Conservation (phyloP, 2,329 filamentous ascomycete genomes). For the Scedosporium aurantiacum region DNA sequence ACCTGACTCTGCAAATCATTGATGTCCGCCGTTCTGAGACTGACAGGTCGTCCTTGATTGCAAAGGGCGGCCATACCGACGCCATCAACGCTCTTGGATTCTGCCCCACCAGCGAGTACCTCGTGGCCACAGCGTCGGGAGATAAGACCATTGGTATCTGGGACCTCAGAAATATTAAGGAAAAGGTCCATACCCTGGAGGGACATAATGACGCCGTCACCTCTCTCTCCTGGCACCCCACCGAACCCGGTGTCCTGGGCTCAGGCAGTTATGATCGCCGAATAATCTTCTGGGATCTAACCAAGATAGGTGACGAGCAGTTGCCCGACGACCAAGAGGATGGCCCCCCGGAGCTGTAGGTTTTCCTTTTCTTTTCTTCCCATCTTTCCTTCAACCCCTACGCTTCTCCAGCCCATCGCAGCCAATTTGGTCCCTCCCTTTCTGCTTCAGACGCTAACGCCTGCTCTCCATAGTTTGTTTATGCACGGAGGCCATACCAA, state of each 20-base stretch:
- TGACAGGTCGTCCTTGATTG: slow-evolving; percentile 57
- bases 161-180: slow-evolving; percentile 85
- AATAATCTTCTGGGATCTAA: slow-evolving; percentile 94
- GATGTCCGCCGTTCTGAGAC: slow-evolving; percentile 64
- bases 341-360: slow-evolving; percentile 85
- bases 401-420: no score
- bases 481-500: slow-evolving; percentile 99
- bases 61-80: slow-evolving; percentile 68
- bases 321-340: slow-evolving; percentile 91
- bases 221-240: slow-evolving; percentile 88
- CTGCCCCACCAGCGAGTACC: slow-evolving; percentile 80
- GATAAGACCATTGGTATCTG: slow-evolving; percentile 93
- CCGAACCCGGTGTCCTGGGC: slow-evolving; percentile 76
- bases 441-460: slow-evolving; percentile 13
- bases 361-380: slow-evolving; percentile 13
- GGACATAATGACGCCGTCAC: slow-evolving; percentile 85
- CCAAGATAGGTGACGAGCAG: slow-evolving; percentile 85
- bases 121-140: slow-evolving; percentile 85
- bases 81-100: slow-evolving; percentile 95
- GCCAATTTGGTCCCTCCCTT: slow-evolving; percentile 3
- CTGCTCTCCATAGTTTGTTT: slow-evolving; percentile 54
- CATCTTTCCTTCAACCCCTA: no score
- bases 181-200: slow-evolving; percentile 81
- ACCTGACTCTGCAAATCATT: slow-evolving; percentile 83
- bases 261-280: slow-evolving; percentile 88